Percentiles rank a stretch among this genome's conserved stretches.
Evolutionary conservation across 352 stramenopile species (phyloP).

Genomic region (Halophytophthora polymorphica): DNA sequence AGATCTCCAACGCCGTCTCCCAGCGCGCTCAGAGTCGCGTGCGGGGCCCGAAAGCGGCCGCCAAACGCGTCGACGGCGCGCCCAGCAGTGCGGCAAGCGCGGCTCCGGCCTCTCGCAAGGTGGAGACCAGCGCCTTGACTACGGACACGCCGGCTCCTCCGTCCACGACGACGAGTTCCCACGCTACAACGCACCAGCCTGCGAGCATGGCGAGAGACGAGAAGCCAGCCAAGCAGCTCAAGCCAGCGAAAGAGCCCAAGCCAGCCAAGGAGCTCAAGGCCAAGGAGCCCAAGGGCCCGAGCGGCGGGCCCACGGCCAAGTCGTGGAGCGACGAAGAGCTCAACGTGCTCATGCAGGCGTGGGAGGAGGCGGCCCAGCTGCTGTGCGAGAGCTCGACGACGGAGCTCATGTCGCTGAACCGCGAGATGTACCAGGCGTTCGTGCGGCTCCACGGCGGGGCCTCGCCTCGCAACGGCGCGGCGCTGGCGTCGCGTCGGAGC

Average conservation of each 20-base stretch:
- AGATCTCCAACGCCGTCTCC: not conserved
- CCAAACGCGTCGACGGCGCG: not conserved
- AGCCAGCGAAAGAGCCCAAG: not conserved
- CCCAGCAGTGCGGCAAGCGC: too few relatives aligned
- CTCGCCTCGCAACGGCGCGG: conserved; percentile 28
- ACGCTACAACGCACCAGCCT: too few relatives aligned
- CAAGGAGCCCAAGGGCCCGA: conserved; percentile 20
- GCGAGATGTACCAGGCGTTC: conserved; percentile 36
- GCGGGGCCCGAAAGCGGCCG: not conserved
- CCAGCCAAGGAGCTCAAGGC: not conserved
- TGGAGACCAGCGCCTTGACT: too few relatives aligned
- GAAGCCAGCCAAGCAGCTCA: too few relatives aligned
- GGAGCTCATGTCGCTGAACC: conserved; percentile 26
- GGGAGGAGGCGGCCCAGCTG: conserved; percentile 31
- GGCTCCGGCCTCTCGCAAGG: too few relatives aligned
- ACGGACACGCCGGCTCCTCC: too few relatives aligned
- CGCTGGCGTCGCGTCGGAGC: conserved; percentile 30
- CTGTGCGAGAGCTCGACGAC: conserved; percentile 19
- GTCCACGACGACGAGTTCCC: too few relatives aligned
- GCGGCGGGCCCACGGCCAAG: conserved; percentile 20
- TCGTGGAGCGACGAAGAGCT: conserved; percentile 35
- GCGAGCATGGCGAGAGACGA: too few relatives aligned
- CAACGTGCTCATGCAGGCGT: conserved; percentile 28
- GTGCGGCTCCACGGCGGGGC: conserved; percentile 29
- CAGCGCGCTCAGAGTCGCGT: not conserved